These are phyloP conservation scores for Venturia aucupariae DNA, from an alignment of 2,329 filamentous ascomycete genomes.

Conservation along the genomic window DNA sequence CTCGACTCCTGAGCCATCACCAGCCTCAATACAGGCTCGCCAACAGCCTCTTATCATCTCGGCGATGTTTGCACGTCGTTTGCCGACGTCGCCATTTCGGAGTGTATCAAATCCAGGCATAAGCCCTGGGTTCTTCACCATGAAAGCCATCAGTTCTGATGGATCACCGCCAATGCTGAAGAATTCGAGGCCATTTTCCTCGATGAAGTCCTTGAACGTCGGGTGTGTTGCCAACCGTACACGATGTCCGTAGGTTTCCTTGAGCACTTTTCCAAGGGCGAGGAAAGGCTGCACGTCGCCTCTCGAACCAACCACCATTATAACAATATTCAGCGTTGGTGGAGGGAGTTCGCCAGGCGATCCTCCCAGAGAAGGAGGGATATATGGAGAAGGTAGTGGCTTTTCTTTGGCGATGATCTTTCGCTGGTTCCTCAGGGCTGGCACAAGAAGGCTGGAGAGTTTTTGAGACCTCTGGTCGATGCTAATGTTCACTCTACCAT, in stretches of 20 bases:
- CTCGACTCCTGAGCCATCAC: slow-evolving; percentile 51
- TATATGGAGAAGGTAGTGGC: slow-evolving; percentile 24
- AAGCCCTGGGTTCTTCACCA: slow-evolving; percentile 81
- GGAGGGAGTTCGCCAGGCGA: slow-evolving; percentile 47
- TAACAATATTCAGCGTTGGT: slow-evolving; percentile 26
- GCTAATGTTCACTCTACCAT: slow-evolving; percentile 33
- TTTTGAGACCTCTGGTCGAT: slow-evolving; percentile 30
- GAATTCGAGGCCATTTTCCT: slow-evolving; percentile 41
- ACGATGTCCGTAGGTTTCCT: slow-evolving; percentile 39
- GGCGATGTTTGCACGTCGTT: slow-evolving; percentile 63
- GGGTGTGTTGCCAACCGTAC: slow-evolving; percentile 41
- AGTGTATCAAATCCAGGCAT: slow-evolving; percentile 75
- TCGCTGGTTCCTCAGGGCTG: slow-evolving; percentile 26
- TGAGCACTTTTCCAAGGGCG: slow-evolving; percentile 40
- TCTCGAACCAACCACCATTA: slow-evolving; percentile 23
- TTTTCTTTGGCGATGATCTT: slow-evolving; percentile 21
- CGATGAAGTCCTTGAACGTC: slow-evolving; percentile 40
- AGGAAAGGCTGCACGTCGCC: slow-evolving; percentile 44
- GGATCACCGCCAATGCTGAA: slow-evolving; percentile 44
- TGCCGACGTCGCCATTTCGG: slow-evolving; percentile 66
- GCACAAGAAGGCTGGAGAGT: slow-evolving; percentile 29
- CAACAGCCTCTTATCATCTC: slow-evolving; percentile 79
- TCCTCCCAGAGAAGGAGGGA: slow-evolving; percentile 63
- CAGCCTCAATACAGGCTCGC: slow-evolving; percentile 74
- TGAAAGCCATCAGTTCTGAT: slow-evolving; percentile 57